A percentile compares a stretch with the other conserved stretches of the same genome.
Evolutionary conservation across 192 early-diverging fungal species (phyloP).

Genomic region (Powellomyces hirtus): DNA sequence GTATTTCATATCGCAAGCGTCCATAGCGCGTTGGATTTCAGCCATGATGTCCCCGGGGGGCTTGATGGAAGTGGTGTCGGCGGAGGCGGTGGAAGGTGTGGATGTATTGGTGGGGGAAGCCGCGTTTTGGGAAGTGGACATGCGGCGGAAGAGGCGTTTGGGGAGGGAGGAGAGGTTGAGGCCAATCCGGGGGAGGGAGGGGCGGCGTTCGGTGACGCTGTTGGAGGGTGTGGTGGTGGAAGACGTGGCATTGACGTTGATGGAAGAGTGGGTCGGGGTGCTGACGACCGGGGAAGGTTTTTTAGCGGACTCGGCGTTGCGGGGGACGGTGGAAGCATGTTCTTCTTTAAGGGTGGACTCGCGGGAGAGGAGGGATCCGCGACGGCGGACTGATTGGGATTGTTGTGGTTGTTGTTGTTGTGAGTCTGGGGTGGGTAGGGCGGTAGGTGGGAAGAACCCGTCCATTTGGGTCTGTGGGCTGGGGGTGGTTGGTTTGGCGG

Average conservation of each 20-base stretch:
- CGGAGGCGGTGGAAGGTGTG: conserved; percentile 14
- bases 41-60: conserved; percentile 32
- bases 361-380: no score
- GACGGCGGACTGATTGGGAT: no score
- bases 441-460: no score
- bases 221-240: not conserved
- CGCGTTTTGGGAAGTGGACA: not conserved
- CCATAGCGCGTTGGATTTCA: conserved; percentile 41
- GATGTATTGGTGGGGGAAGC: not conserved
- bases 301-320: no score
- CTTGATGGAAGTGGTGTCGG: conserved; percentile 47
- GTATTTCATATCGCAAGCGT: conserved; percentile 15
- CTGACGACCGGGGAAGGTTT: no score
- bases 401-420: no score
- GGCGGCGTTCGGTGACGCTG: not conserved
- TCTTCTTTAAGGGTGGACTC: not conserved
- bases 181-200: not conserved
- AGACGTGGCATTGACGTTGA: no score
- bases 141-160: not conserved
- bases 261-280: no score
- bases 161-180: not conserved
- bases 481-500: not conserved
- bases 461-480: not conserved
- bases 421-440: no score
- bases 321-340: not conserved